These are phyloP conservation scores for Striga hermonthica DNA, from an alignment of 305 asterid genomes.

Conservation along the genomic window DNA sequence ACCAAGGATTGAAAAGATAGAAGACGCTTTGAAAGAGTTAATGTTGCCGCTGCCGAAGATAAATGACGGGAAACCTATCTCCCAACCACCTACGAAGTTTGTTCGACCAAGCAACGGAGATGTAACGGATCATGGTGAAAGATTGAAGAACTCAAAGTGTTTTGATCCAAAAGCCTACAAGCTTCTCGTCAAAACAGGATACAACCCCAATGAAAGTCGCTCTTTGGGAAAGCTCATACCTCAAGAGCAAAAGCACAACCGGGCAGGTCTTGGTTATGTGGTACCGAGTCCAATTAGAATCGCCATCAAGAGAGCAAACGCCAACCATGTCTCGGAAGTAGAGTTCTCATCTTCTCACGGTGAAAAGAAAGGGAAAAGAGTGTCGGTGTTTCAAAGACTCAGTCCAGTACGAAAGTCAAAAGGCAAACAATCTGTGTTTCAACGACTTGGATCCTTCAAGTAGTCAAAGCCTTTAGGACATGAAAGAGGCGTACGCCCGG, in stretches of 20 bases:
- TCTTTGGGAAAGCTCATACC: too few relatives aligned
- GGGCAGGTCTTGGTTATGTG: neutral
- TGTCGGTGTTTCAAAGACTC: neutral
- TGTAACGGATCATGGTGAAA: too few relatives aligned
- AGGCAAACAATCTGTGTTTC: neutral
- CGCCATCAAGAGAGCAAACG: neutral
- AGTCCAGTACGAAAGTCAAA: too few relatives aligned
- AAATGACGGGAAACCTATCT: too few relatives aligned
- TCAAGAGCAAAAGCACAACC: too few relatives aligned
- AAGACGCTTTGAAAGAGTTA: neutral
- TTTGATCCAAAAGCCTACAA: too few relatives aligned
- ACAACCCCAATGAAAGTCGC: too few relatives aligned
- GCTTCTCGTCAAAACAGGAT: too few relatives aligned
- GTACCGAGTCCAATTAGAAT: neutral
- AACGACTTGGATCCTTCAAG: neutral
- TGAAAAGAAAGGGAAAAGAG: neutral
- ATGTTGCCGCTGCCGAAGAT: too few relatives aligned
- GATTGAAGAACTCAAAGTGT: too few relatives aligned
- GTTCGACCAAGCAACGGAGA: neutral
- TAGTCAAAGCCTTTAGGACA: neutral
- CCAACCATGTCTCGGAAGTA: neutral
- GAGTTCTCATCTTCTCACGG: neutral
- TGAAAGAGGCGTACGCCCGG: neutral
- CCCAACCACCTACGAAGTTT: neutral
- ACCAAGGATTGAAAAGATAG: too few relatives aligned